Percentiles rank a stretch among this genome's conserved stretches.
Evolutionary conservation across 208 protist species (phyloP).

Genomic region (Crithidia sp.): DNA sequence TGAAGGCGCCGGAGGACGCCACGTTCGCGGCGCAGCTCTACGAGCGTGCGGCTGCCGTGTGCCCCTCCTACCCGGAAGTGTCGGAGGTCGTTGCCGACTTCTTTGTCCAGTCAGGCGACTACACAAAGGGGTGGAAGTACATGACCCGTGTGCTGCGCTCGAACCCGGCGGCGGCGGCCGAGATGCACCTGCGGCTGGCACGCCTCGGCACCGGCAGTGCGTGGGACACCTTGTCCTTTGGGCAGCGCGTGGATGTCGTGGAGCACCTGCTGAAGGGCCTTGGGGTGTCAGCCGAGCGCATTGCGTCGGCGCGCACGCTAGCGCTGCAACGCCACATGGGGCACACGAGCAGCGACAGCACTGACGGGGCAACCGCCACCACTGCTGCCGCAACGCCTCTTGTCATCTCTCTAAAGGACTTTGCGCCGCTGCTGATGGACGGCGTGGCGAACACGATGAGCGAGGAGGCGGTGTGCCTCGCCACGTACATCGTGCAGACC

Average conservation of each 20-base stretch:
- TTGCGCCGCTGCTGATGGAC: slow-evolving; percentile 51
- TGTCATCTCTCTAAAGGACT: slow-evolving; percentile 13
- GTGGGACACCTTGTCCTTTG: slow-evolving; percentile 48
- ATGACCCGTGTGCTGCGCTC: slow-evolving; percentile 46
- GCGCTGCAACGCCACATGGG: slow-evolving; percentile 6
- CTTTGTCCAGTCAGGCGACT: slow-evolving; percentile 69
- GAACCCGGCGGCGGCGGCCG: slow-evolving; percentile 32
- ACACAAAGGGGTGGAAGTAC: slow-evolving; percentile 54
- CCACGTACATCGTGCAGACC: slow-evolving; percentile 70
- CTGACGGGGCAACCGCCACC: not conserved
- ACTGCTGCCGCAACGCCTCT: slow-evolving; percentile 1
- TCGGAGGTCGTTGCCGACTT: slow-evolving; percentile 69
- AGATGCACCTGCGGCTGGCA: slow-evolving; percentile 47
- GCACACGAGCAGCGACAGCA: not conserved
- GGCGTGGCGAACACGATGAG: slow-evolving; percentile 60
- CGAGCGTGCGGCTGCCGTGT: slow-evolving; percentile 50
- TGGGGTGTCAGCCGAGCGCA: slow-evolving; percentile 28
- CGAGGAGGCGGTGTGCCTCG: slow-evolving; percentile 70
- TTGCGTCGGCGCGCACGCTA: slow-evolving; percentile 15
- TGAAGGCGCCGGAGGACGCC: slow-evolving; percentile 39
- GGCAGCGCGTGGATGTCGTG: slow-evolving; percentile 50
- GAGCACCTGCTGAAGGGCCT: slow-evolving; percentile 67
- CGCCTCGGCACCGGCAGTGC: slow-evolving; percentile 50
- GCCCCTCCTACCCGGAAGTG: slow-evolving; percentile 57
- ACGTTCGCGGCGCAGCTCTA: slow-evolving; percentile 57